Evolutionary conservation across 2,329 filamentous ascomycete genomes (phyloP).

Genomic region (Huntiella omanensis): DNA sequence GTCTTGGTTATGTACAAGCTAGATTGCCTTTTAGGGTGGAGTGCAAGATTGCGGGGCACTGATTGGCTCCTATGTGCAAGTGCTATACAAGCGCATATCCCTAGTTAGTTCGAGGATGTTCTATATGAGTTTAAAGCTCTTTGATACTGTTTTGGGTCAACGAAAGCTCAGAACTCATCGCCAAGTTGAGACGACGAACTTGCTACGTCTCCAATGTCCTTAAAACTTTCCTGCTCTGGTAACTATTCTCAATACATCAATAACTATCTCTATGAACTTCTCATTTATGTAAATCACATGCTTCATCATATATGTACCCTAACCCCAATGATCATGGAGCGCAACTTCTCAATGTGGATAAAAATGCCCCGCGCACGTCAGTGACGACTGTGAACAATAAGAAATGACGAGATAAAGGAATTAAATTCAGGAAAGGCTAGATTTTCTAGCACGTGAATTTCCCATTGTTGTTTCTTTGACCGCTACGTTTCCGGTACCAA

Average conservation of each 20-base stretch:
- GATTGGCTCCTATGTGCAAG: not conserved
- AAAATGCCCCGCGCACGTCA: too few relatives aligned
- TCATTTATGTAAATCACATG: too few relatives aligned
- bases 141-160: not conserved
- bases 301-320: too few relatives aligned
- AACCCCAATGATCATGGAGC: too few relatives aligned
- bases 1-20: not conserved
- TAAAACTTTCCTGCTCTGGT: not conserved
- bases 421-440: too few relatives aligned
- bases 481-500: too few relatives aligned
- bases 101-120: slow-evolving; percentile 3
- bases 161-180: not conserved
- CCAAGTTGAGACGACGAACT: not conserved
- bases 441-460: too few relatives aligned
- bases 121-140: not conserved
- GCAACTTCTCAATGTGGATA: too few relatives aligned
- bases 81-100: not conserved
- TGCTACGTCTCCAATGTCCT: slow-evolving; percentile 3
- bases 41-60: not conserved
- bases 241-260: not conserved
- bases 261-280: too few relatives aligned
- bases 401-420: too few relatives aligned
- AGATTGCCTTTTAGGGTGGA: not conserved
- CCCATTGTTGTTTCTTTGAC: too few relatives aligned
- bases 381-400: too few relatives aligned